Evolutionary conservation across 2,329 filamentous ascomycete genomes (phyloP).

Genomic region (Cladosporium sp.): DNA sequence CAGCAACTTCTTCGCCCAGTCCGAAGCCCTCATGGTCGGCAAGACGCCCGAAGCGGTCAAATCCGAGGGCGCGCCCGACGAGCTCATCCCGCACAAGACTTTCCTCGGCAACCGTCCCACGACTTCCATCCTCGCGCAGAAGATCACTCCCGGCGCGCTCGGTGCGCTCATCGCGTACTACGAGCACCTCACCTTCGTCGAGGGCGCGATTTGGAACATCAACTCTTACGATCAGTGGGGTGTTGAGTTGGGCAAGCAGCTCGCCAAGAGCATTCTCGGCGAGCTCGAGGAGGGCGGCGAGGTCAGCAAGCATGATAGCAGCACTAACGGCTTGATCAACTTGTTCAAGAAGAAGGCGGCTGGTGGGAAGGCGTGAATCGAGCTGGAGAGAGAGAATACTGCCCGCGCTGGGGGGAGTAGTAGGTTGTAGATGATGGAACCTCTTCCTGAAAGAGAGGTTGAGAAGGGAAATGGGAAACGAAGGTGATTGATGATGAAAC

Average conservation of each 20-base stretch:
- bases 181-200: conserved; percentile 96
- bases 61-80: conserved; percentile 67
- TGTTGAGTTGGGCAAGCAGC: conserved; percentile 92
- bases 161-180: conserved; percentile 98
- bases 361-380: conserved; percentile 12
- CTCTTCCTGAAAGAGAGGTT: too few species aligned
- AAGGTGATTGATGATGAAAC: too few species aligned
- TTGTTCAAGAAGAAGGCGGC: conserved; percentile 80
- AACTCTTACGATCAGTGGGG: conserved; percentile 99
- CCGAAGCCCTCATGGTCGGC: conserved; percentile 82
- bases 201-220: conserved; percentile 98
- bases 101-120: conserved; percentile 98
- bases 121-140: conserved; percentile 86
- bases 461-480: too few species aligned
- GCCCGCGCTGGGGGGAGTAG: too few species aligned
- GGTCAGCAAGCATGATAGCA: conserved; percentile 73
- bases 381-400: too few species aligned
- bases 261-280: conserved; percentile 66
- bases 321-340: conserved; percentile 82
- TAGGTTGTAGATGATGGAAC: too few species aligned
- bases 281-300: conserved; percentile 80
- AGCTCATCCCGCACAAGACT: conserved; percentile 95
- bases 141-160: conserved; percentile 93
- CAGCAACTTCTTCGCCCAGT: conserved; percentile 87
- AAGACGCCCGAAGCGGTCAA: conserved; percentile 79